A percentile compares a stretch with the other conserved stretches of the same genome.
These are phyloP conservation scores for Exophiala xenobiotica DNA, from an alignment of 2,329 filamentous ascomycete genomes.

Conservation along the genomic window DNA sequence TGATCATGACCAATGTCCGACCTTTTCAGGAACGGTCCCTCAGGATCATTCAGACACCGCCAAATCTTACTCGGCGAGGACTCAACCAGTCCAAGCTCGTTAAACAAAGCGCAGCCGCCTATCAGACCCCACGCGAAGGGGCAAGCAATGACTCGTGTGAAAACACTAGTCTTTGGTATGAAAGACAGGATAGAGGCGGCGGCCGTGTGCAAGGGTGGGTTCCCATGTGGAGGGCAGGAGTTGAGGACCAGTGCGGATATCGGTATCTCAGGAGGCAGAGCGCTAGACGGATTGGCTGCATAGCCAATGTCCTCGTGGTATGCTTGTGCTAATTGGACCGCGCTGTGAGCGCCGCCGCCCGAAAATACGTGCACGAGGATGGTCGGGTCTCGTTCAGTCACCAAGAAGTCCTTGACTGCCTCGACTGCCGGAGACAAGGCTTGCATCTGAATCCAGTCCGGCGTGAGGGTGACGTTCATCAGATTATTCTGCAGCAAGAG, in stretches of 20 bases:
- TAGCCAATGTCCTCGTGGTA: constrained; percentile 22
- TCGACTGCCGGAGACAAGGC: background rate
- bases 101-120: constrained; percentile 16
- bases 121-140: constrained; percentile 26
- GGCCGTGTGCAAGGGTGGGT: background rate
- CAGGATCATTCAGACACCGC: constrained; percentile 35
- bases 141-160: background rate
- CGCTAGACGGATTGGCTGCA: background rate
- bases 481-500: constrained; percentile 11
- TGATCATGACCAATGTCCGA: background rate
- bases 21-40: constrained; percentile 41
- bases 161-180: constrained; percentile 2
- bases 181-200: background rate
- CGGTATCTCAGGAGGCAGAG: constrained; percentile 31
- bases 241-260: constrained; percentile 53
- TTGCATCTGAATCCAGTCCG: constrained; percentile 7
- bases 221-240: constrained; percentile 21
- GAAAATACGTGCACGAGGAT: constrained; percentile 55
- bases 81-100: background rate
- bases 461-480: constrained; percentile 3
- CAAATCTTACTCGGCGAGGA: constrained; percentile 6
- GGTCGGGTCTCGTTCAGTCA: background rate
- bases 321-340: constrained; percentile 41
- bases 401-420: constrained; percentile 3
- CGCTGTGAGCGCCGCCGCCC: constrained; percentile 51